These are phyloP conservation scores for Ogataea thermomethanolica DNA, from an alignment of 805 yeast genomes.

Conservation along the genomic window DNA sequence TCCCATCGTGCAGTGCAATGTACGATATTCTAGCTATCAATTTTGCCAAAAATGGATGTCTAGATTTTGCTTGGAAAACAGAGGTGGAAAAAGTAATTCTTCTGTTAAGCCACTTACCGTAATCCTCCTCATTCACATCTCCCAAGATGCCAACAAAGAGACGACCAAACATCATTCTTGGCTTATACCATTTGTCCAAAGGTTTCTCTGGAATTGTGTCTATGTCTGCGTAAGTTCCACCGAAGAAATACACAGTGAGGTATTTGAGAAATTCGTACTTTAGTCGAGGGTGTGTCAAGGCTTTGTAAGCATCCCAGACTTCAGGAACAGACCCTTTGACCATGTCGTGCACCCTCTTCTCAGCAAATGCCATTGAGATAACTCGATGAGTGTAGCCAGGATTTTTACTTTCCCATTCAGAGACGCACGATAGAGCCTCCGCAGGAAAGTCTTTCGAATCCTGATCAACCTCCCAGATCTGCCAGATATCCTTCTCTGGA, in stretches of 20 bases:
- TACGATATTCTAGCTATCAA: slow-evolving; percentile 24
- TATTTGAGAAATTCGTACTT: slow-evolving; percentile 52
- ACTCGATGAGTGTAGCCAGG: slow-evolving; percentile 11
- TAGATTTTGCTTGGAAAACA: slow-evolving; percentile 19
- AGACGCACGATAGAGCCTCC: slow-evolving; percentile 2
- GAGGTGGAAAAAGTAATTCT: slow-evolving; percentile 22
- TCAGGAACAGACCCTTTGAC: slow-evolving; percentile 39
- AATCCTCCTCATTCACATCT: slow-evolving; percentile 21
- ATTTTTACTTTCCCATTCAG: slow-evolving; percentile 10
- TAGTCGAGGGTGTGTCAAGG: slow-evolving; percentile 43
- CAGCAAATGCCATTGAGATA: slow-evolving; percentile 10
- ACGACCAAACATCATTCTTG: slow-evolving; percentile 14
- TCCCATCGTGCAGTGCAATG: slow-evolving; percentile 13
- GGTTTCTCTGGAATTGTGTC: slow-evolving; percentile 49
- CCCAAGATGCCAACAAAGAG: slow-evolving; percentile 22
- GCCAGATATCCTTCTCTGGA: slow-evolving; percentile 21
- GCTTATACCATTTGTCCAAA: slow-evolving; percentile 19
- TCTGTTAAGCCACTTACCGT: slow-evolving; percentile 17
- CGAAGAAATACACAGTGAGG: slow-evolving; percentile 43
- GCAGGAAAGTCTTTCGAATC: slow-evolving; percentile 10
- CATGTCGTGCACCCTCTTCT: slow-evolving; percentile 5
- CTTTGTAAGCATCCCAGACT: slow-evolving; percentile 42
- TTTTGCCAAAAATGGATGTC: slow-evolving; percentile 27
- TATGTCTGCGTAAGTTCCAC: slow-evolving; percentile 55
- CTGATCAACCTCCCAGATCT: slow-evolving; percentile 13